Evolutionary conservation across 306 rosid species (phyloP), one percentile per base, ranked within the genome.

Genomic region (Quercus parvula): DNA sequence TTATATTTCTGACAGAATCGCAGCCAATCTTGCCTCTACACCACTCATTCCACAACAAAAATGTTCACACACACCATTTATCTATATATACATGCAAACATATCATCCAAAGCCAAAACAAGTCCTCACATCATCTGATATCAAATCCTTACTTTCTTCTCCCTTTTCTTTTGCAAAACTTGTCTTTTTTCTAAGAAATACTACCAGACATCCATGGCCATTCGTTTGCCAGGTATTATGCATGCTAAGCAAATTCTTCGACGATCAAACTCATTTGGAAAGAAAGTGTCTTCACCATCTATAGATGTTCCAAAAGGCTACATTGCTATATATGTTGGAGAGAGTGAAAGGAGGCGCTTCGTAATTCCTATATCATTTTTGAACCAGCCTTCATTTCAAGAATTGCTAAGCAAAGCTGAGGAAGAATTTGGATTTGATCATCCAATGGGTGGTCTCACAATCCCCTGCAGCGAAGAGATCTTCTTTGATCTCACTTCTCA

Each of bases 351-450:
- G 80, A 85, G 51, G 77, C 49, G 86, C 27, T 82, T 82, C 41
- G 82, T 82, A 71, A 77, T 85, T 56, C 86, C 84, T 18, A 41
- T 85, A 44, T 73, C 86, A 12, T 86, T 73, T 73, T 35, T 86
- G 27, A 71, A 86, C 44, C 73, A 79, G 24, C 89, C 84, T 4
- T 56, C 77, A 3, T 86, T 86, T 46, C 82, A 79, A 20, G 62
- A 86, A 18, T 71, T 85, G 80, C 71, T 85, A 25, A 17, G 56
- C 14, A 70, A 78, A 24, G 83, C 76, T 35, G 83, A 82, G 56
- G 81, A 81, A 71, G 85, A 78, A 76, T 85, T 81, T 6, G 88
- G 85, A 17, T 85, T 63, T 77, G 52, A 81, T 78, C 88, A 85
- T 61, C 82, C 79, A 8, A 80, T 79, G 84, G 86, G 88, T n/a